Conservation (phyloP, 352 stramenopile genomes). For the Phytophthora chlamydospora region DNA sequence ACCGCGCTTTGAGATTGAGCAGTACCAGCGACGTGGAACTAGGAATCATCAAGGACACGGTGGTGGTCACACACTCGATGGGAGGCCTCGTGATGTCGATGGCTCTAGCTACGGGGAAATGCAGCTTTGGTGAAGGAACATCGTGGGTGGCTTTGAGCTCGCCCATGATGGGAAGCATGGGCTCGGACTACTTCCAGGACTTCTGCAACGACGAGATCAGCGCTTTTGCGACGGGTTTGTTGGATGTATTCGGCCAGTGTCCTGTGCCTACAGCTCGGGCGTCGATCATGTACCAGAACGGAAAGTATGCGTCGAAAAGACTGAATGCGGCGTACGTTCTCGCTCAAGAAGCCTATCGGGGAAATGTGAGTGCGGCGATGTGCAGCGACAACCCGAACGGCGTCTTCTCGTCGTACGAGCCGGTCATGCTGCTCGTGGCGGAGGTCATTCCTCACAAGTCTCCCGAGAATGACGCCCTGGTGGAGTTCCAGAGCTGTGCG, state of each 20-base stretch:
- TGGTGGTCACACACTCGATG: conserved; percentile 31
- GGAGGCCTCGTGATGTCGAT: conserved; percentile 27
- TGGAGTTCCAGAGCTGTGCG: conserved; percentile 58
- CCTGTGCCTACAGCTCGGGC: conserved; percentile 23
- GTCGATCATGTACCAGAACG: conserved; percentile 40
- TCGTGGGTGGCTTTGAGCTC: conserved; percentile 41
- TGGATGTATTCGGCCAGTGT: conserved; percentile 41
- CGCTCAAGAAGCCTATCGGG: conserved; percentile 36
- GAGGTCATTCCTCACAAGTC: conserved; percentile 36
- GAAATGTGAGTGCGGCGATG: conserved; percentile 44
- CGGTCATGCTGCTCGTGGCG: conserved; percentile 22
- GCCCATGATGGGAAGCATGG: conserved; percentile 37
- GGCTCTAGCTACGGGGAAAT: conserved; percentile 26
- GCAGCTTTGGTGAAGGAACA: conserved; percentile 22
- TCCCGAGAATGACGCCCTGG: conserved; percentile 37
- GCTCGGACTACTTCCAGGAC: conserved; percentile 33
- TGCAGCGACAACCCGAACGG: conserved; percentile 43
- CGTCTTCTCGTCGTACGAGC: conserved; percentile 37
- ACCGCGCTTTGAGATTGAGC: conserved; percentile 24
- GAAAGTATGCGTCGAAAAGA: conserved; percentile 20
- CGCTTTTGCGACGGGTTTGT: conserved; percentile 14
- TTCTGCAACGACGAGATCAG: conserved; percentile 33
- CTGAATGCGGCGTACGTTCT: conserved; percentile 32
- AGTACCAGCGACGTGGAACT: conserved; percentile 2
- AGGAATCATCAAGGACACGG: conserved; percentile 17